Evolutionary conservation across 176 grass and related monocot genomes (phyloP).

Genomic region (Oryza meridionalis): DNA sequence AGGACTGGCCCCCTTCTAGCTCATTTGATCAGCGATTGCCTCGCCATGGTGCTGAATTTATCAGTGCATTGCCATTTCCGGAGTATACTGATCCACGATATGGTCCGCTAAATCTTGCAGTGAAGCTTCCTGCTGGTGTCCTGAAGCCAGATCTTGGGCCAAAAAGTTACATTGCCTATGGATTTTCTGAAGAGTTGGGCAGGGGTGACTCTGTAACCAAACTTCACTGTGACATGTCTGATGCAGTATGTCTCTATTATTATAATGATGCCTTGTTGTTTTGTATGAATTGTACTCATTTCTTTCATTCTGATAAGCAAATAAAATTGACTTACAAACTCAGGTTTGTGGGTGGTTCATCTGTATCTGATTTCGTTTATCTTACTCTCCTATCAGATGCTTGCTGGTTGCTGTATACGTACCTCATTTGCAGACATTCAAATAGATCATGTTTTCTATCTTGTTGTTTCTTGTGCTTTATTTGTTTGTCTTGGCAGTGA

Average conservation of each 20-base stretch:
- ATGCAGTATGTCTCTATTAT: slow-evolving; percentile 58
- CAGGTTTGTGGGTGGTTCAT: background rate
- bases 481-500: background rate
- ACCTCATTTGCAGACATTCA: background rate
- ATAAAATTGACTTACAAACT: slow-evolving; percentile 4
- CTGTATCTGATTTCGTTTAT: background rate
- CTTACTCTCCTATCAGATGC: slow-evolving; percentile 10
- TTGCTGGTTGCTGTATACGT: background rate
- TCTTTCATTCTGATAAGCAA: background rate
- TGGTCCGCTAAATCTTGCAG: slow-evolving; percentile 73
- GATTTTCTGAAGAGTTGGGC: slow-evolving; percentile 65
- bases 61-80: slow-evolving; percentile 78
- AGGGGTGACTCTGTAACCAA: slow-evolving; percentile 94
- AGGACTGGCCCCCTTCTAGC: slow-evolving; percentile 78
- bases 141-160: slow-evolving; percentile 76
- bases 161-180: slow-evolving; percentile 84
- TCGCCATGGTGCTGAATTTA: slow-evolving; percentile 78
- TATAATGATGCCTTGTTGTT: background rate
- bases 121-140: slow-evolving; percentile 58
- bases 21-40: slow-evolving; percentile 71
- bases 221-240: slow-evolving; percentile 91
- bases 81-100: slow-evolving; percentile 77
- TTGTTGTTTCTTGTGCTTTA: background rate
- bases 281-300: background rate
- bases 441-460: background rate